Evolutionary conservation across 1,139 yeast species (phyloP).

Genomic region (Scheffersomyces cryptocercus): DNA sequence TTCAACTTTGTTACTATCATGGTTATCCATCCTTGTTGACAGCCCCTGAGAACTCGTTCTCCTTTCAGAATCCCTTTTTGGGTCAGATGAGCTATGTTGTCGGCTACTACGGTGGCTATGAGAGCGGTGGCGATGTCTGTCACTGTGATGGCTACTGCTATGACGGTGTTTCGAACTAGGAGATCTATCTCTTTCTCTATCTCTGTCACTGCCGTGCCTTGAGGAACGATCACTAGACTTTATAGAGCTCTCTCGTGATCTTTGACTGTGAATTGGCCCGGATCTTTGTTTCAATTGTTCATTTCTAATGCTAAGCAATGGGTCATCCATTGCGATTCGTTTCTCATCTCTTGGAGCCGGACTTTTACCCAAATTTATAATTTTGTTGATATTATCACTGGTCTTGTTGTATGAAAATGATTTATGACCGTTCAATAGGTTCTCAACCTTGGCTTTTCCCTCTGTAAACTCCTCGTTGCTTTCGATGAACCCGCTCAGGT

Average conservation of each 20-base stretch:
- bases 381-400: slow-evolving; percentile 14
- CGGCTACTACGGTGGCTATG: slow-evolving; percentile 3
- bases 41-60: slow-evolving; percentile 14
- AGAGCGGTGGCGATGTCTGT: background rate
- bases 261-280: slow-evolving; percentile 13
- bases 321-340: slow-evolving; percentile 47
- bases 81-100: slow-evolving; percentile 11
- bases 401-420: slow-evolving; percentile 12
- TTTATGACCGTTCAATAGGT: slow-evolving; percentile 25
- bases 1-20: background rate
- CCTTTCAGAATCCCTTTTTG: slow-evolving; percentile 28
- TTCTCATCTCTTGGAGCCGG: slow-evolving; percentile 12
- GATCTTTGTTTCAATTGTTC: slow-evolving; percentile 31
- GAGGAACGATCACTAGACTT: background rate
- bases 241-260: slow-evolving; percentile 11
- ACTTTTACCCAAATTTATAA: slow-evolving; percentile 19
- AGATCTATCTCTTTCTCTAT: slow-evolving; percentile 1
- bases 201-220: slow-evolving; percentile 6
- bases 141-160: slow-evolving; percentile 1
- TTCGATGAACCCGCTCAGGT: slow-evolving; percentile 34
- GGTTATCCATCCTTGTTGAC: background rate
- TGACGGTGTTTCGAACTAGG: background rate
- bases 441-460: slow-evolving; percentile 37
- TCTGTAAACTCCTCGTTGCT: slow-evolving; percentile 36
- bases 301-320: slow-evolving; percentile 50